phyloP scores from a whole-genome alignment of 495 filamentous ascomycete species.

The Podospora comata region DNA sequence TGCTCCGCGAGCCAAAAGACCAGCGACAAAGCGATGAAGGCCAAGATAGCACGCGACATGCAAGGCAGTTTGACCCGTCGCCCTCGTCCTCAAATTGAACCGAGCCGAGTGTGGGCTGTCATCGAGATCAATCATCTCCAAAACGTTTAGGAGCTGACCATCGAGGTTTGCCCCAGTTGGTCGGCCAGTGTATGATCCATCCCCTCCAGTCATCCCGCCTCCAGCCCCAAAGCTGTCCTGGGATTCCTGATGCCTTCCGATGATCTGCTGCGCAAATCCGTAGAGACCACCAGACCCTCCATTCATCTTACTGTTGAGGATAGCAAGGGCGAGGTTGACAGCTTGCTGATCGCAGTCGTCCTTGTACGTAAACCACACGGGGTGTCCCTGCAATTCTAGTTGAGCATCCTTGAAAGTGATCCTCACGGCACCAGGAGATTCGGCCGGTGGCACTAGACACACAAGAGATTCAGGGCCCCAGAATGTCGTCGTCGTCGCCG shows the following conservation, averaged over 20 bases:
- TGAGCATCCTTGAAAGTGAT: conserved; percentile 64
- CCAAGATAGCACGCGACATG: conserved; percentile 77
- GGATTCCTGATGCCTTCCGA: conserved; percentile 29
- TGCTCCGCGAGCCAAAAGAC: conserved; percentile 75
- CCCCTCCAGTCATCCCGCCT: conserved; percentile 17
- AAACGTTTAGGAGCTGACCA: conserved; percentile 63
- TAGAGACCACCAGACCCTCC: conserved; percentile 49
- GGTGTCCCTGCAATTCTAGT: conserved; percentile 37
- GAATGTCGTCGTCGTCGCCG: conserved; percentile 75
- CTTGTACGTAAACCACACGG: conserved; percentile 68
- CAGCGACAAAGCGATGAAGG: conserved; percentile 72
- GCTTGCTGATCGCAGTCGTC: conserved; percentile 75
- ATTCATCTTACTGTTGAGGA: conserved; percentile 57
- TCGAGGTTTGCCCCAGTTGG: conserved; percentile 48
- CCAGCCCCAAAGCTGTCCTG: conserved; percentile 23
- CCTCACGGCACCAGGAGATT: conserved; percentile 63
- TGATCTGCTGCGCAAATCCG: conserved; percentile 54
- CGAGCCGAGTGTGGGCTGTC: conserved; percentile 64
- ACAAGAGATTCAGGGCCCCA: conserved; percentile 83
- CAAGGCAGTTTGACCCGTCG: conserved; percentile 75
- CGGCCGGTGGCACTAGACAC: conserved; percentile 74
- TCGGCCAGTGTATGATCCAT: conserved; percentile 14
- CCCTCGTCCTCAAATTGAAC: conserved; percentile 56
- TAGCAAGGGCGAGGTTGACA: conserved; percentile 56
- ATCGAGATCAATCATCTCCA: conserved; percentile 75